Evolutionary conservation across 331 rosid species (phyloP).

Genomic region (Arachis monticola): DNA sequence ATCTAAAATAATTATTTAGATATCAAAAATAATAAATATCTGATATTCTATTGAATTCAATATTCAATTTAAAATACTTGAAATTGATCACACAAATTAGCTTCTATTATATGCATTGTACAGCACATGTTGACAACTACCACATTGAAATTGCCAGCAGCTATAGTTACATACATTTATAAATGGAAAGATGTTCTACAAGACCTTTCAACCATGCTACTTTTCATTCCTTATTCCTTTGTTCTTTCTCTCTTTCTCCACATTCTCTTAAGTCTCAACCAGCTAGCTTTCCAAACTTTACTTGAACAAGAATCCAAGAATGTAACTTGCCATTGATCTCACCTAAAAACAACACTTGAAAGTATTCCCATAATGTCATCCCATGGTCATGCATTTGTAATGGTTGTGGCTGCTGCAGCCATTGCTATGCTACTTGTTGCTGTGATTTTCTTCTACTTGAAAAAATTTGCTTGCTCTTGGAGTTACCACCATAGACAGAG

Average conservation of each 20-base stretch:
- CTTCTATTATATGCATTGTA: no score
- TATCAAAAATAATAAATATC: no score
- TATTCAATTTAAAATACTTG: no score
- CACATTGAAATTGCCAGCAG: slow-evolving; percentile 56
- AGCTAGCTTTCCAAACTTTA: neutral
- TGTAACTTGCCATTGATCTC: slow-evolving; percentile 10
- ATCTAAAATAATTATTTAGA: no score
- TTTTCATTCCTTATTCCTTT: neutral
- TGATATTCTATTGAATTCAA: no score
- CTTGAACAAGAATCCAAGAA: no score
- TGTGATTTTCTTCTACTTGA: slow-evolving; percentile 37
- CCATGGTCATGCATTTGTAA: slow-evolving; percentile 38
- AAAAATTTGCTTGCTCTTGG: slow-evolving; percentile 26
- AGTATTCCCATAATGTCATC: slow-evolving; percentile 36
- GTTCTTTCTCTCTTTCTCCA: neutral
- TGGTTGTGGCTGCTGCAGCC: slow-evolving; percentile 50
- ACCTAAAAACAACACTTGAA: neutral
- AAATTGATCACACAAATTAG: no score
- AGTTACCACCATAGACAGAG: slow-evolving; percentile 28
- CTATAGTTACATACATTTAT: slow-evolving; percentile 20
- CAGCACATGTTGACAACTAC: slow-evolving; percentile 34
- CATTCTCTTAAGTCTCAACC: neutral
- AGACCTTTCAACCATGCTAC: neutral
- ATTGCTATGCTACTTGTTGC: slow-evolving; percentile 39
- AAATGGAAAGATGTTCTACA: neutral